Evolutionary conservation across 1,284 basidiomycete genomes (phyloP), one percentile per base, ranked within the genome.

Genomic region (Sanghuangporus baumii): DNA sequence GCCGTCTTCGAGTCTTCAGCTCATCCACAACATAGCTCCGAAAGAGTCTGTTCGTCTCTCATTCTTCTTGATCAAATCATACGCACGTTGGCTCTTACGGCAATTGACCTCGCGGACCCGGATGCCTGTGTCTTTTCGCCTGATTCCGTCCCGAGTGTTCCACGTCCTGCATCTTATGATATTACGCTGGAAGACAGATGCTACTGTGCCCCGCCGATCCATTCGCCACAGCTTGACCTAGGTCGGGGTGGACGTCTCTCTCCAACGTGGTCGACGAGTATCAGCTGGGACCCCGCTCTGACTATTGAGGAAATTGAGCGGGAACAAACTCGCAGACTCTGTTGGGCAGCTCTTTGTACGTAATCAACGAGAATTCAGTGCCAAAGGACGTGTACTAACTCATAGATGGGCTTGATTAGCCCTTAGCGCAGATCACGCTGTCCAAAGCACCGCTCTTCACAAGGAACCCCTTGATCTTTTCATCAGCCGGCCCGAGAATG

Each of bases 1-100:
- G 85, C 87, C 2, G 74, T 91, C 2, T 92, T 88, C 70, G 89
- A 92, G 71, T 80, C 82, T 0, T 91, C 87, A 1, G 81, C 84
- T 6, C 87, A 91, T 65, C 87, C 88, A 8, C 76, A 81, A 40
- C 81, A 89, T 69, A 80, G 78, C 31, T 75, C 80, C 6, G 77
- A 80, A 37, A 79, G 85, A 20, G 79, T 84, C n/a, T 74, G 76
- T 40, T 73, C 73, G 37, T 79, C 87, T 0, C 74, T 91, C 12
- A 67, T 78, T 54, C 76, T 80, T 43, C 78, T 91, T 40, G 89
- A 91, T 71, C 75, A 79, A 55, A 82, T 89, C 66, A 81, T 91
- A 66, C 78, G 75, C 23, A 73, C 72, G 6, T 78, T 87, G 2
- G 74, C 76, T 3, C 78, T 91, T 55, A 82, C 84, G 0, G 76